Evolutionary conservation across 2,329 filamentous ascomycete genomes (phyloP).

Genomic region (Beauveria rudraprayagi): DNA sequence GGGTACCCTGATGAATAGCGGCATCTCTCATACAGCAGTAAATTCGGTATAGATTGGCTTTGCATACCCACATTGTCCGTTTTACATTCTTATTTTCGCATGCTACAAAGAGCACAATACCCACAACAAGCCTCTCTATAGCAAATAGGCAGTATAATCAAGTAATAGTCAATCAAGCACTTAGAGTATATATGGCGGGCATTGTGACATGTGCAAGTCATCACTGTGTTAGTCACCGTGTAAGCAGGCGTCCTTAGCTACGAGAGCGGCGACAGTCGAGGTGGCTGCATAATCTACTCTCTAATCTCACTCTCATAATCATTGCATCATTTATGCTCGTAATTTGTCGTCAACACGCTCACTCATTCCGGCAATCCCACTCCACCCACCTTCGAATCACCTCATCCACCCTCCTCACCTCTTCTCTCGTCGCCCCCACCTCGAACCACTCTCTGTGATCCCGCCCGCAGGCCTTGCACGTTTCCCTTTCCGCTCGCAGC

Average conservation of each 20-base stretch:
- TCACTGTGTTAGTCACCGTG: too few relatives aligned
- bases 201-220: too few relatives aligned
- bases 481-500: slow-evolving; percentile 42
- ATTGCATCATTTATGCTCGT: not conserved
- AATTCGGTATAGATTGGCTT: not conserved
- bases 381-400: slow-evolving; percentile 77
- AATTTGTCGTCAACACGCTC: not conserved
- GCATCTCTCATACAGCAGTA: not conserved
- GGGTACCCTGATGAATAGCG: not conserved
- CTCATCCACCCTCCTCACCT: slow-evolving; percentile 57
- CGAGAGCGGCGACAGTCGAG: too few relatives aligned
- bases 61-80: not conserved
- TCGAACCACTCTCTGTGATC: slow-evolving; percentile 96
- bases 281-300: too few relatives aligned
- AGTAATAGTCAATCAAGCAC: too few relatives aligned
- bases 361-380: slow-evolving; percentile 48
- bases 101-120: too few relatives aligned
- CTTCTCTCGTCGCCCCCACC: slow-evolving; percentile 64
- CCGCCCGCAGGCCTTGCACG: slow-evolving; percentile 71
- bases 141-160: too few relatives aligned
- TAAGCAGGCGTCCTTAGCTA: too few relatives aligned
- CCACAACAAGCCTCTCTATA: too few relatives aligned
- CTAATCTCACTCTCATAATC: not conserved
- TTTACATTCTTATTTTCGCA: too few relatives aligned
- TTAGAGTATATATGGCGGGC: too few relatives aligned